Evolutionary conservation across 1,139 yeast species (phyloP), one percentile per base, ranked within the genome.

Genomic region (Yamadazyma diospyri): DNA sequence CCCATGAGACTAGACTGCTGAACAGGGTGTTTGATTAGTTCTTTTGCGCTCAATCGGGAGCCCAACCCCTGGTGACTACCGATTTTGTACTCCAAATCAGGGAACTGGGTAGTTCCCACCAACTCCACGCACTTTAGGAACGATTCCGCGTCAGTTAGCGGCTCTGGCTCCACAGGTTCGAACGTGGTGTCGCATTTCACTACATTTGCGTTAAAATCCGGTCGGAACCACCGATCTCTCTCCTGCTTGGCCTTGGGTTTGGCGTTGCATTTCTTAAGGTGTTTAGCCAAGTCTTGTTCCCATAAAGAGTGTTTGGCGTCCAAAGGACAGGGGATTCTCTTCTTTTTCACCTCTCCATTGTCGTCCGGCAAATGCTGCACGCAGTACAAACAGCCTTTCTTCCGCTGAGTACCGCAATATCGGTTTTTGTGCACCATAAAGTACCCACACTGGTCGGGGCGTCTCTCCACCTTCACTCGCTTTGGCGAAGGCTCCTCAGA

Each of bases 1-100:
- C 87, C 89, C 14, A 85, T 81, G 37, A 88, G 56, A 3, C 94
- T 83, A 0, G 89, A 72, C 51, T 88, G 97, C 52, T 88, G 97
- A 2, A 71, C 54, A 0, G 92, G 83, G 57, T 88, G 97, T 48
- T 86, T 87, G 41, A 71, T 76, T n/a, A 39, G 33, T 17, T 31
- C 41, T 25, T 79, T 56, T 42, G 74, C 72, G 1, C 57, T 53
- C 40, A 76, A 52, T 45, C 84, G 43, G 6, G 35, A 24, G 9
- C 51, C 40, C 14, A 68, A 51, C 2, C 71, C 72, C 0, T 43
- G 25, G 35, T 69, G 74, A 8, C 39, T 38, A 7, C 43, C 32
- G 2, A 46, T 37, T 5, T 33, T 29, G 27, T 34, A 33, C 4
- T 22, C 15, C 11, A 53, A 33, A 7, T 42, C 38, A 9, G 34